phyloP scores from a whole-genome alignment of 768 basidiomycete genomes.

The Cystofilobasidium capitatum region DNA sequence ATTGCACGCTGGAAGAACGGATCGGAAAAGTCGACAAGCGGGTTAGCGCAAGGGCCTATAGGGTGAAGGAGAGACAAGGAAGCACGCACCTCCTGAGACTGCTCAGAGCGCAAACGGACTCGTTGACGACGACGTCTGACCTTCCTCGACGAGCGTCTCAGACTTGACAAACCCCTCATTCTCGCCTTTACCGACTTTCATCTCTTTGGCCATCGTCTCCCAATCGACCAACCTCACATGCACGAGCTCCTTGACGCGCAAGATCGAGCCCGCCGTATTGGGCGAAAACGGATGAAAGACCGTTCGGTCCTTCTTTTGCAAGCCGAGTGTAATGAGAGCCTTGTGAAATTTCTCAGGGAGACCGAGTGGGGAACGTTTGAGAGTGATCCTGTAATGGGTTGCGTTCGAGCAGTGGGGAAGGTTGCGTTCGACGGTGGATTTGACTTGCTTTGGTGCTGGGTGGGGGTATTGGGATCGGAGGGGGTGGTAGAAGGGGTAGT shows the following conservation, averaged over 20 bases:
- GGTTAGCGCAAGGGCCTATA: too few species aligned
- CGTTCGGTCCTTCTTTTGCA: conserved; percentile 67
- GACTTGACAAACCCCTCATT: conserved; percentile 40
- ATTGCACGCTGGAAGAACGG: too few species aligned
- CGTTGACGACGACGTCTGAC: too few species aligned
- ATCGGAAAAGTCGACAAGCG: too few species aligned
- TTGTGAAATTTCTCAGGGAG: conserved; percentile 60
- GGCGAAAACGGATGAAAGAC: conserved; percentile 68
- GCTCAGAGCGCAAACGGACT: too few species aligned
- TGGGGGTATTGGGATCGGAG: conserved; percentile 18
- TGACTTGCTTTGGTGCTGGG: not conserved
- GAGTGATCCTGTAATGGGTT: conserved; percentile 83
- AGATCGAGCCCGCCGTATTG: conserved; percentile 72
- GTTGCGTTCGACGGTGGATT: not conserved
- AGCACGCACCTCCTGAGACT: too few species aligned
- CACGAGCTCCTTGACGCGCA: conserved; percentile 79
- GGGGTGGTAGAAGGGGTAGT: conserved; percentile 18
- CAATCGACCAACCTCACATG: conserved; percentile 72
- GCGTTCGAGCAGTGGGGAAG: conserved; percentile 14
- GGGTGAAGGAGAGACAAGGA: too few species aligned
- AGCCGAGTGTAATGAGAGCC: conserved; percentile 71
- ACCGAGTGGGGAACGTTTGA: conserved; percentile 75
- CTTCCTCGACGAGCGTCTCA: not conserved
- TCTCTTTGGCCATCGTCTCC: conserved; percentile 31
- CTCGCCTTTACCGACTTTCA: conserved; percentile 32